Conservation (phyloP, 345 rosid species). For the Eucalyptus sideroxylon region DNA sequence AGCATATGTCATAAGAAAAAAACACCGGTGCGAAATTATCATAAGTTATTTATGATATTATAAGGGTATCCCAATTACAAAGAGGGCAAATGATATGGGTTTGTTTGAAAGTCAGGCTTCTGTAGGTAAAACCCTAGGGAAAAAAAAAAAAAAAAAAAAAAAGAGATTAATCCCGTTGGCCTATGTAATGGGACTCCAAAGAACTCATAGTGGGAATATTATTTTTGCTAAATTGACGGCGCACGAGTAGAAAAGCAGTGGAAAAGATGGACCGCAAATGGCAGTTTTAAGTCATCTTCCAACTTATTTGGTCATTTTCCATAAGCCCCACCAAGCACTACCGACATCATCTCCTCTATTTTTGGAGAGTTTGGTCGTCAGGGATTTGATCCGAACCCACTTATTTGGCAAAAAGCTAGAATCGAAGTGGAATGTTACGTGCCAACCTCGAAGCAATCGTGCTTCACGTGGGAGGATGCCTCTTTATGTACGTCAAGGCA, state of each 20-base stretch:
- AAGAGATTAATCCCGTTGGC: not conserved
- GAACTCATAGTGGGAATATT: not conserved
- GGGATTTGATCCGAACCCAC: not conserved
- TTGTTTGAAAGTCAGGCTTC: not conserved
- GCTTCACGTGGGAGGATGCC: not conserved
- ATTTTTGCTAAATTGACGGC: not conserved
- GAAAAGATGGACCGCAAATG: not conserved
- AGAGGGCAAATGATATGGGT: not conserved
- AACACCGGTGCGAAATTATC: not conserved
- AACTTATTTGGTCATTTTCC: not conserved
- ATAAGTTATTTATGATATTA: not conserved
- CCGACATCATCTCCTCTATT: not conserved
- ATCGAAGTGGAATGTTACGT: not conserved
- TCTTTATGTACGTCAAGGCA: not conserved
- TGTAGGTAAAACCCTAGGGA: not conserved
- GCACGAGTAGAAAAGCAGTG: not conserved
- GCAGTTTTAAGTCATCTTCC: not conserved
- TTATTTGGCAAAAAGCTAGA: not conserved
- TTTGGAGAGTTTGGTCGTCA: not conserved
- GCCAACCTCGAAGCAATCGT: not conserved
- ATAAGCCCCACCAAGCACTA: not conserved
- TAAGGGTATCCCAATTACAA: not conserved
- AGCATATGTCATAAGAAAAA: not conserved
- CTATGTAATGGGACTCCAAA: not conserved
- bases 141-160: fast-evolving